A percentile compares a stretch with the other conserved stretches of the same genome.
These are phyloP conservation scores for Colletotrichum sp. DNA, from an alignment of 2,329 filamentous ascomycete species.

Conservation along the genomic window DNA sequence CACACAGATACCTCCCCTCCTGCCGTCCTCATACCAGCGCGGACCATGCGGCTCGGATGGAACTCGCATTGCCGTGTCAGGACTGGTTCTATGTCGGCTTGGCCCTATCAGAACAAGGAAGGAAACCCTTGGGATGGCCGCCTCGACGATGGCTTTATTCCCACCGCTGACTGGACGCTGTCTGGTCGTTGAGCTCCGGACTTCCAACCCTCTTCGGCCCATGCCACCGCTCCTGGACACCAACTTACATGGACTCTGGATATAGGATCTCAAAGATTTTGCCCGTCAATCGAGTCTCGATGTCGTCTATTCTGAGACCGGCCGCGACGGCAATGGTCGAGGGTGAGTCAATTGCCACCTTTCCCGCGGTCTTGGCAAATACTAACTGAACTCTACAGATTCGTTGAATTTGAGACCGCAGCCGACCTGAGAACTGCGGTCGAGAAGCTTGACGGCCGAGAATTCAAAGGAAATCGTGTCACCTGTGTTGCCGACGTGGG, in stretches of 20 bases:
- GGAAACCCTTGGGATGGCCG: constrained; percentile 19
- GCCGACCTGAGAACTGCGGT: constrained; percentile 89
- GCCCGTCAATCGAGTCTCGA: constrained; percentile 95
- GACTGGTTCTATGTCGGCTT: constrained; percentile 19
- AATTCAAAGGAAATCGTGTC: constrained; percentile 91
- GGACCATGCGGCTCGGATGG: constrained; percentile 11
- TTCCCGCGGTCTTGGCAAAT: not conserved
- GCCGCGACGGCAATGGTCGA: constrained; percentile 88
- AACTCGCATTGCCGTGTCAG: constrained; percentile 10
- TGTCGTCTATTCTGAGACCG: constrained; percentile 97
- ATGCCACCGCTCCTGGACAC: constrained; percentile 30
- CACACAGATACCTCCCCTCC: not conserved
- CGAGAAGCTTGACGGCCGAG: constrained; percentile 90
- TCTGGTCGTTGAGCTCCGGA: constrained; percentile 3
- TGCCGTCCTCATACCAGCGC: not conserved
- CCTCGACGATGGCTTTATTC: not conserved
- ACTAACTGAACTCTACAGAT: constrained; percentile 56
- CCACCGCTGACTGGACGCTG: not conserved
- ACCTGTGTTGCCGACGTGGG: constrained; percentile 87
- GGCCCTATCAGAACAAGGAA: constrained; percentile 3
- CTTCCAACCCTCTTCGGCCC: constrained; percentile 10
- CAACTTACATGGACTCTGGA: constrained; percentile 81
- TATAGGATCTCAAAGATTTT: constrained; percentile 99
- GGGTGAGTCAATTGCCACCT: constrained; percentile 65
- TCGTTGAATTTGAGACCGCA: constrained; percentile 96